Evolutionary conservation across 345 rosid genomes (phyloP).

Genomic region (Brassica carinata): DNA sequence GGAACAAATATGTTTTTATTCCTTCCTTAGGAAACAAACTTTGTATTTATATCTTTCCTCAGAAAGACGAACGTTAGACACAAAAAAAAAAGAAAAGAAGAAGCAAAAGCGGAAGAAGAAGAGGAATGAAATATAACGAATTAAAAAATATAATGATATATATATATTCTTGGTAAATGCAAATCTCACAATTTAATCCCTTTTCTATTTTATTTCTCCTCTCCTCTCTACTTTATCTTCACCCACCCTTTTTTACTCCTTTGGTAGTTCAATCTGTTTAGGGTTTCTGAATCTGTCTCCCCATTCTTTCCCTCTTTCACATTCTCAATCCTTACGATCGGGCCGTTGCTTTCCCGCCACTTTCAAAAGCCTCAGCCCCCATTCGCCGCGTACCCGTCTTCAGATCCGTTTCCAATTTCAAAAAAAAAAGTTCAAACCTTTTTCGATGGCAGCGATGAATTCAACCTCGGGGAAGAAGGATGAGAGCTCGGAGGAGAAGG

Average conservation of each 20-base stretch:
- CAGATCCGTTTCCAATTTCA: conserved; percentile 42
- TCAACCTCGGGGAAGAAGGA: conserved; percentile 54
- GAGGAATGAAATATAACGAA: conserved; percentile 6
- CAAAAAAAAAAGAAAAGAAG: neutral
- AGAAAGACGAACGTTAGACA: conserved; percentile 12
- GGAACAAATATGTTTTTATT: neutral
- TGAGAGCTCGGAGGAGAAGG: conserved; percentile 58
- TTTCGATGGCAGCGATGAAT: conserved; percentile 53
- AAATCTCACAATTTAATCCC: neutral
- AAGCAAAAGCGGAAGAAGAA: conserved; percentile 15
- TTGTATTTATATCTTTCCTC: neutral
- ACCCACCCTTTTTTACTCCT: conserved; percentile 15
- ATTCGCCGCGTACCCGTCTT: conserved; percentile 37
- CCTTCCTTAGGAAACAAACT: conserved; percentile 6
- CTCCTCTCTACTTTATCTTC: conserved; percentile 21
- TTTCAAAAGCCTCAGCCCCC: conserved; percentile 25
- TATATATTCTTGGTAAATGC: conserved; percentile 16
- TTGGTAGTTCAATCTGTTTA: conserved; percentile 28
- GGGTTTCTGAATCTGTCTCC: conserved; percentile 54
- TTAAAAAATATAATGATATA: neutral
- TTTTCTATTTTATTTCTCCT: neutral
- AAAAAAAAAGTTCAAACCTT: neutral
- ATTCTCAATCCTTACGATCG: conserved; percentile 44
- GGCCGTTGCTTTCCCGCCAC: conserved; percentile 85
- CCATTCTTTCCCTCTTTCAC: neutral